Base-by-base conservation (phyloP, 768 basidiomycete species). In the Daedaleopsis nitida region DNA sequence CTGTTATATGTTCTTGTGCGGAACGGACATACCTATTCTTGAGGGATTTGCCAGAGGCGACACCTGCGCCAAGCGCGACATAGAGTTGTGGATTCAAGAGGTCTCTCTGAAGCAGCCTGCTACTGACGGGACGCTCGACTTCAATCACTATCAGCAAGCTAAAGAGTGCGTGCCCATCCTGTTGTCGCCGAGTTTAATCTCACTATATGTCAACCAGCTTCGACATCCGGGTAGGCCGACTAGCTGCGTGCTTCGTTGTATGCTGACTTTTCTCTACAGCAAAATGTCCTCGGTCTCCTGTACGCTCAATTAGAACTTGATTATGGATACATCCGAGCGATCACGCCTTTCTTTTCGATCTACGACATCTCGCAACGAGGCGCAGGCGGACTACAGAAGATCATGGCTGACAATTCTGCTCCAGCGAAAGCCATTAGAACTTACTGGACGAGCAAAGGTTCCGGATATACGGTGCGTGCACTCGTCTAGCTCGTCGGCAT, bases 11-110 rank as follows among this genome's bases (percentile, higher is more conserved):
- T 80, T 80, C 65, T 73, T 82, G 10, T 76, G 73, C 11, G 68
- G 77, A 2, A 52, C 64, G 5, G 83, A 84, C 63, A 73, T 82
- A 11, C 77, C 80, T 1, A 70, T 79, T 34, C 70, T 84, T 21
- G 80, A 84, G 63, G 78, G 80, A 12, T 83, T 83, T 61, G 73
- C 69, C 21, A 75, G 81, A 1, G 82, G 81, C 0, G 80, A 83
- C 65, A 83, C 80, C 0, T 80, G 78, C 52, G 70, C 75, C 0
- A 71, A 77, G 67, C 70, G 65, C 24, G 74, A 76, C 59, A 44
- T 79, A 23, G 68, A 77, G 58, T 69, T 76, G 1, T 80, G 78
- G 79, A 55, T 81, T 5, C 74, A 77, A 55, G 77, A 77, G 62
- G 76, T 80, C 6, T 70, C 74, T 0, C 44, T 72, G 48, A 76